A percentile compares a stretch with the other conserved stretches of the same genome.
These are phyloP conservation scores for Hypoxylon crocopeplum DNA, from an alignment of 495 filamentous ascomycete species.

Conservation along the genomic window DNA sequence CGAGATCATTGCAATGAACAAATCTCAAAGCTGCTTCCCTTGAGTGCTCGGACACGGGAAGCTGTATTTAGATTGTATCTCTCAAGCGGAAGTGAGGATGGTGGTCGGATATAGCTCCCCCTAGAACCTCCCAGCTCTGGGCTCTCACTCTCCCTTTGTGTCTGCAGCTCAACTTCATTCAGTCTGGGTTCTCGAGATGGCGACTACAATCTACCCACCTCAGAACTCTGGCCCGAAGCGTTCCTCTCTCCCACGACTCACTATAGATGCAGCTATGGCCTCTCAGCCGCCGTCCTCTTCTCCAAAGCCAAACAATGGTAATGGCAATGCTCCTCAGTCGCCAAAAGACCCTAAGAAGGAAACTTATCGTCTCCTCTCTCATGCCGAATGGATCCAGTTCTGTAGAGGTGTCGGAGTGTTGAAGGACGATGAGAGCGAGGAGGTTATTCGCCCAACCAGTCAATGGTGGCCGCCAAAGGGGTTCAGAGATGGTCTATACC, in stretches of 20 bases:
- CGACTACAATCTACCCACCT: constrained; percentile 26
- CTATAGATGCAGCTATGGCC: constrained; percentile 23
- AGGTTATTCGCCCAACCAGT: constrained; percentile 48
- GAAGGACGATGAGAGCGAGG: constrained; percentile 50
- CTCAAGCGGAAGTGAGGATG: neutral
- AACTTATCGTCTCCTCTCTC: constrained; percentile 46
- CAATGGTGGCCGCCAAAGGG: constrained; percentile 54
- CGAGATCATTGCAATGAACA: neutral
- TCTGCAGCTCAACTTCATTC: constrained; percentile 4
- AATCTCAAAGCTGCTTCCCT: constrained; percentile 13
- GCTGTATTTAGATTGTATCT: neutral
- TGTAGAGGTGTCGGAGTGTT: constrained; percentile 55
- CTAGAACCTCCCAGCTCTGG: too few relatives aligned
- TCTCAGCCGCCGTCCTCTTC: constrained; percentile 15
- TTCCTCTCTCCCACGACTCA: constrained; percentile 21
- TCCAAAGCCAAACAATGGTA: constrained; percentile 23
- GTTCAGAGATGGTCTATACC: constrained; percentile 52
- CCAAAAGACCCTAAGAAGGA: constrained; percentile 15
- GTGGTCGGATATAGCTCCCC: constrained; percentile 9
- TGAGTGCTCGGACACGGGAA: neutral
- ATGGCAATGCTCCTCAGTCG: constrained; percentile 7
- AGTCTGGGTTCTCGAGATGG: constrained; percentile 20
- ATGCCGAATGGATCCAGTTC: constrained; percentile 53
- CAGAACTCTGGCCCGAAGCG: constrained; percentile 13
- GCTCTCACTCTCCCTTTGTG: neutral